These are phyloP conservation scores for Barnettozyma salicaria DNA, from an alignment of 805 yeast genomes.

Conservation along the genomic window DNA sequence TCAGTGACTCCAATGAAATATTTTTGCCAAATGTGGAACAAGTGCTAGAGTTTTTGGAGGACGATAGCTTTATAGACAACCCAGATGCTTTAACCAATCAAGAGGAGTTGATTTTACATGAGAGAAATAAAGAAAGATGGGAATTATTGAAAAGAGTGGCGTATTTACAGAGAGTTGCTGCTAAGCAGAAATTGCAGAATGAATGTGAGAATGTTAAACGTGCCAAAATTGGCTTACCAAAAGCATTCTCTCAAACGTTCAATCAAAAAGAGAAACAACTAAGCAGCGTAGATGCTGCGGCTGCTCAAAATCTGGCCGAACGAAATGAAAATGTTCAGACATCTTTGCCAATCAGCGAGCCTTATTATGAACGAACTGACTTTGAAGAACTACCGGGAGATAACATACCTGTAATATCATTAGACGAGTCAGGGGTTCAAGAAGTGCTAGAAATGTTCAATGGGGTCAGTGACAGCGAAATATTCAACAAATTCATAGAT, in stretches of 20 bases:
- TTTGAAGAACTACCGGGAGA: slow-evolving; percentile 23
- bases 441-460: slow-evolving; percentile 35
- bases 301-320: background rate
- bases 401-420: slow-evolving; percentile 35
- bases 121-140: slow-evolving; percentile 57
- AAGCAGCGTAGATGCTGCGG: background rate
- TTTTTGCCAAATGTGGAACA: slow-evolving; percentile 55
- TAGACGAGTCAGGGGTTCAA: slow-evolving; percentile 38
- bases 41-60: slow-evolving; percentile 48
- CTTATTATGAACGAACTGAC: slow-evolving; percentile 8
- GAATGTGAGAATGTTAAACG: slow-evolving; percentile 37
- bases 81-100: slow-evolving; percentile 29
- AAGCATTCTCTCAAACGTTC: slow-evolving; percentile 4
- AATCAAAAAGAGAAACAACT: slow-evolving; percentile 6
- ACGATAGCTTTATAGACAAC: slow-evolving; percentile 32
- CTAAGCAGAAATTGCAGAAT: slow-evolving; percentile 38
- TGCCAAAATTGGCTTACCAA: slow-evolving; percentile 17
- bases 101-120: slow-evolving; percentile 33
- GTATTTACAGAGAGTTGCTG: slow-evolving; percentile 61
- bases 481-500: slow-evolving; percentile 51
- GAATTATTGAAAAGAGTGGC: slow-evolving; percentile 62
- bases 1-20: slow-evolving; percentile 30
- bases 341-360: background rate
- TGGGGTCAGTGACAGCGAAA: slow-evolving; percentile 30
- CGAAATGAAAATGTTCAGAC: background rate